Conservation (phyloP, 306 rosid species). For the Castanea sativa region DNA sequence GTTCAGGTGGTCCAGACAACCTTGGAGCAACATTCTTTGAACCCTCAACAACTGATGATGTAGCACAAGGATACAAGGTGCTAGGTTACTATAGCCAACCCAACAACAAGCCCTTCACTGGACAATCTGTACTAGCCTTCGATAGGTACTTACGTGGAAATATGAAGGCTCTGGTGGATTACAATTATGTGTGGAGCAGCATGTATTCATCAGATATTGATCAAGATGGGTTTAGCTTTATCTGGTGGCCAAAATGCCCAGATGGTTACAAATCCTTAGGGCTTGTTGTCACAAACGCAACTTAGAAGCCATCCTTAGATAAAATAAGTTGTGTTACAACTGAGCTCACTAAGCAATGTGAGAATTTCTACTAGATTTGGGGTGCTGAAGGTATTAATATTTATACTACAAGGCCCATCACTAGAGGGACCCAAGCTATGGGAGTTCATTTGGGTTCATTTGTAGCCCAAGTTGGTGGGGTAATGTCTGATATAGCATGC, state of each 20-base stretch:
- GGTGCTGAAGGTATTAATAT: too few relatives aligned
- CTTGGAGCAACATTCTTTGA: conserved; percentile 62
- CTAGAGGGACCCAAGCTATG: too few relatives aligned
- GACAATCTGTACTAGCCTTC: neutral
- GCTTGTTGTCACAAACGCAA: conserved; percentile 47
- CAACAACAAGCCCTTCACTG: conserved; percentile 61
- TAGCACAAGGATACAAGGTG: conserved; percentile 59
- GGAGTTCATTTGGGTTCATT: too few relatives aligned
- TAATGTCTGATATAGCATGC: too few relatives aligned
- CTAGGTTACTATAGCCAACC: conserved; percentile 67
- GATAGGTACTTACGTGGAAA: too few relatives aligned
- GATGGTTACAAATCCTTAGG: conserved; percentile 70
- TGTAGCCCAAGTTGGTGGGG: too few relatives aligned
- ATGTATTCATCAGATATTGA: conserved; percentile 21
- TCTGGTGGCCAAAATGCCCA: conserved; percentile 67
- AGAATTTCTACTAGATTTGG: too few relatives aligned
- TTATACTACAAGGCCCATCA: too few relatives aligned
- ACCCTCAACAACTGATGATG: conserved; percentile 34
- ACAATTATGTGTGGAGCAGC: conserved; percentile 63
- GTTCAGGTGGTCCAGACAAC: conserved; percentile 56
- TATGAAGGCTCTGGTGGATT: conserved; percentile 38
- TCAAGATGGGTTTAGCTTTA: conserved; percentile 44
- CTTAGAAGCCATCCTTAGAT: conserved; percentile 54
- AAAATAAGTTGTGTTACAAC: conserved; percentile 53
- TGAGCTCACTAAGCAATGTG: too few relatives aligned